Base-by-base conservation (phyloP, 2,329 filamentous ascomycete genomes). In the Botryotinia globosa region DNA sequence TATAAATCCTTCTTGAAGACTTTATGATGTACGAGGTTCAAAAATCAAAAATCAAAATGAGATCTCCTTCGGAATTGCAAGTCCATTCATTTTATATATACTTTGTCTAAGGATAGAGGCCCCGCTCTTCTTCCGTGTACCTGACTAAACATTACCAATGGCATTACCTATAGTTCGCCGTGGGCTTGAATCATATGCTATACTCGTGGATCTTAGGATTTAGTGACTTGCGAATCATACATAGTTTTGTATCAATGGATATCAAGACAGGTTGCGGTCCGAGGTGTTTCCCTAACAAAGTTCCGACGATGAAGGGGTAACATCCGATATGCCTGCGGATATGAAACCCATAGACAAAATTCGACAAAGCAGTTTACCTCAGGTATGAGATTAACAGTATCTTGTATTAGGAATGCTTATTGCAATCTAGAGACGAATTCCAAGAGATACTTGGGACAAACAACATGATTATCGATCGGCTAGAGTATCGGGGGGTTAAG, bases 221-320 rank as follows among this genome's bases (percentile, higher is more conserved):
- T 32, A 29, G 32, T 18, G 16, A 68, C 37, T 8, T 56, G 48
- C n/a, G 22, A 44, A 32, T 42, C 8, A 25, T 58, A 32, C n/a
- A n/a, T n/a, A 34, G 22, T 51, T 25, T n/a, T 22, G 3, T 2
- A 25, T 56, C 18, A 14, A 25, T 34, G 9, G 37, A 37, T 37
- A 37, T 44, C 10, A 29, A 54, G 25, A 39, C 14, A 22, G 66
- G 48, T 59, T 44, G 51, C 66, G 51, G 51, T 44, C 51, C 66
- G 66, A 69, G 66, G n/a, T 20, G 10, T 51, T n/a, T 25, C 29
- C 29, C 18, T 20, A 8, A 32, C 16, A 4, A 25, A 48, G 22
- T 59, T 61, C 54, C 37, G 54, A 69, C 29, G 66, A 69, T 69
- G 66, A 69, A 32, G 51, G 51, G 54, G 51, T 34, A 59, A 69